Evolutionary conservation across 768 basidiomycete species (phyloP).

Genomic region (Mycena galopus): DNA sequence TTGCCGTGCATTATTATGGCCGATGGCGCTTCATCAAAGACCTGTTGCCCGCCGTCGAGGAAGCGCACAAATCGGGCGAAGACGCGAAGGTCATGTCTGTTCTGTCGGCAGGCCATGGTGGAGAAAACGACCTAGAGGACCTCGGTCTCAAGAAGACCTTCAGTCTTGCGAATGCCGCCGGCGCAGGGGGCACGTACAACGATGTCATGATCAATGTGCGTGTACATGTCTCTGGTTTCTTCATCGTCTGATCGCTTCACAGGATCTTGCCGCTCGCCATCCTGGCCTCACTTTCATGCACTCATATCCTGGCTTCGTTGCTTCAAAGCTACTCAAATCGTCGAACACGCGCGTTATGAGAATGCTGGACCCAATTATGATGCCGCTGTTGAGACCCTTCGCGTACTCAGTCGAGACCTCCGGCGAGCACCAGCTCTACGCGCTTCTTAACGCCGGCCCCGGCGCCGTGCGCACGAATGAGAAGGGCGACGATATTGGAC

Average conservation of each 20-base stretch:
- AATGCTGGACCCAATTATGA: not conserved
- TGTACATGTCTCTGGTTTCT: no score
- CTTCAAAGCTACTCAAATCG: constrained; percentile 9
- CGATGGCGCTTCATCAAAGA: constrained; percentile 63
- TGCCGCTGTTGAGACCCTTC: constrained; percentile 16
- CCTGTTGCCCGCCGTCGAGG: constrained; percentile 51
- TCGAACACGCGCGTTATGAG: constrained; percentile 10
- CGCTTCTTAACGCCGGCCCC: constrained; percentile 20
- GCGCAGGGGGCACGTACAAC: constrained; percentile 58
- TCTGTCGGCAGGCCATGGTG: constrained; percentile 49
- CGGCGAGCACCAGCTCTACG: constrained; percentile 30
- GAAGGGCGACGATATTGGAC: constrained; percentile 27
- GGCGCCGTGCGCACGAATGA: constrained; percentile 23
- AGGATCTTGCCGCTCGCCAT: constrained; percentile 50
- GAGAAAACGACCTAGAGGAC: constrained; percentile 57
- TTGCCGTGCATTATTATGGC: constrained; percentile 63
- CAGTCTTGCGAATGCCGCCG: constrained; percentile 47
- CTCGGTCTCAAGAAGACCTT: constrained; percentile 63
- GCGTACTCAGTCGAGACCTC: constrained; percentile 21
- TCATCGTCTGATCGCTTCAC: no score
- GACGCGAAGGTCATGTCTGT: constrained; percentile 64
- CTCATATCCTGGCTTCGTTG: constrained; percentile 40
- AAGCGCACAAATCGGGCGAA: constrained; percentile 59
- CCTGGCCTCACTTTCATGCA: constrained; percentile 54
- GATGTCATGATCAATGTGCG: constrained; percentile 65